Evolutionary conservation across 495 filamentous ascomycete species (phyloP).

Genomic region (Penicillium antarcticum): DNA sequence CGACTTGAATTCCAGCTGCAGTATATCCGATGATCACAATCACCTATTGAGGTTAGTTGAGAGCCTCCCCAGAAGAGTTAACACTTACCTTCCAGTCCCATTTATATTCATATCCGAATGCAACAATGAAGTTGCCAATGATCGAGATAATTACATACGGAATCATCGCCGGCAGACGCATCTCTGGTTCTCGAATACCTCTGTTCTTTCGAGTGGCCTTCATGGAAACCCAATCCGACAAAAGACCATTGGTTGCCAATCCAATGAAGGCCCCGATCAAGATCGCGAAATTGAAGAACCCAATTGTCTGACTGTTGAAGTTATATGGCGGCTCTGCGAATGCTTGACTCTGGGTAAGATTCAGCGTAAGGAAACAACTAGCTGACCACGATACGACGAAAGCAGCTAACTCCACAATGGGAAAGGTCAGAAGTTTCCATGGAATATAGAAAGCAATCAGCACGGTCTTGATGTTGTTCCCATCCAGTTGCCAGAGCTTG

Average conservation of each 20-base stretch:
- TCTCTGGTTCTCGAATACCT: conserved; percentile 68
- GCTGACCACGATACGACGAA: conserved; percentile 61
- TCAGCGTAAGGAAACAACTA: conserved; percentile 57
- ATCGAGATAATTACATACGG: conserved; percentile 55
- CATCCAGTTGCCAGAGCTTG: conserved; percentile 43
- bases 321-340: conserved; percentile 59
- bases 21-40: conserved; percentile 53
- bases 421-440: conserved; percentile 57
- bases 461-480: conserved; percentile 37
- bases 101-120: conserved; percentile 56
- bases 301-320: conserved; percentile 51
- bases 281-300: conserved; percentile 43
- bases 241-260: conserved; percentile 53
- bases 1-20: conserved; percentile 53
- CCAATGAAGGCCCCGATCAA: conserved; percentile 53
- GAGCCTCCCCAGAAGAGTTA: neutral
- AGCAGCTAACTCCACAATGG: conserved; percentile 59
- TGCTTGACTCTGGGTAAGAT: conserved; percentile 60
- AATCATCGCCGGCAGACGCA: conserved; percentile 62
- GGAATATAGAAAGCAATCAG: conserved; percentile 45
- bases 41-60: conserved; percentile 15
- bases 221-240: conserved; percentile 59
- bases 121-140: conserved; percentile 58
- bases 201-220: conserved; percentile 53
- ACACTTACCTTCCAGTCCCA: conserved; percentile 50